phyloP scores from a whole-genome alignment of 208 protist genomes.

The Leptomonas seymouri region DNA sequence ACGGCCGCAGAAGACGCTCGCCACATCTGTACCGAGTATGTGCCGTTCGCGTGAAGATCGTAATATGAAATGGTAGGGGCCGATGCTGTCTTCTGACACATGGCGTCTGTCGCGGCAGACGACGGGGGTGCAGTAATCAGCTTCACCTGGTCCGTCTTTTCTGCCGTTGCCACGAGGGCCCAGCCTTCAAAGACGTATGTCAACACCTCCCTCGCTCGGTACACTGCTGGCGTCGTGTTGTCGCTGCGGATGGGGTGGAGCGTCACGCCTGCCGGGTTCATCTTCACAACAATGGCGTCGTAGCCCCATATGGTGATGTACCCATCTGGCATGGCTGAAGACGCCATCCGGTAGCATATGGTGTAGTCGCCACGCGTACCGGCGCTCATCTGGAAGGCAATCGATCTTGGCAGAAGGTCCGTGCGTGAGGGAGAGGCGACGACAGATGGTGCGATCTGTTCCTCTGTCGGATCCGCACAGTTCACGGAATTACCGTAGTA shows the following conservation, averaged over 20 bases:
- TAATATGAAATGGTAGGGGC: slow-evolving; percentile 33
- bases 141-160: slow-evolving; percentile 58
- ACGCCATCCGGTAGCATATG: slow-evolving; percentile 60
- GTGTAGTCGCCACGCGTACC: slow-evolving; percentile 80
- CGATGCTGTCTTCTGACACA: slow-evolving; percentile 30
- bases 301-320: slow-evolving; percentile 82
- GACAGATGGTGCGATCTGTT: slow-evolving; percentile 40
- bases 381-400: slow-evolving; percentile 71
- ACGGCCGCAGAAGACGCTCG: slow-evolving; percentile 21
- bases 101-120: slow-evolving; percentile 23
- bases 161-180: slow-evolving; percentile 49
- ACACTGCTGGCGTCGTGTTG: not conserved
- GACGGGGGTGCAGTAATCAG: slow-evolving; percentile 44
- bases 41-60: slow-evolving; percentile 76
- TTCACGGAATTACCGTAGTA: slow-evolving; percentile 60
- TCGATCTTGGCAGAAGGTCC: slow-evolving; percentile 55
- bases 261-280: slow-evolving; percentile 60
- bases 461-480: slow-evolving; percentile 44
- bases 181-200: slow-evolving; percentile 77
- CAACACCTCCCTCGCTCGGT: slow-evolving; percentile 49
- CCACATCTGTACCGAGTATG: slow-evolving; percentile 60
- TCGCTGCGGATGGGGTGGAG: slow-evolving; percentile 33
- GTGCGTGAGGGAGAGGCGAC: slow-evolving; percentile 55
- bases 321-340: slow-evolving; percentile 23
- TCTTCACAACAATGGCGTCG: slow-evolving; percentile 42